A percentile compares a stretch with the other conserved stretches of the same genome.
Evolutionary conservation across 192 early-diverging fungal genomes (phyloP).

Genomic region (Backusella parvicylindrica): DNA sequence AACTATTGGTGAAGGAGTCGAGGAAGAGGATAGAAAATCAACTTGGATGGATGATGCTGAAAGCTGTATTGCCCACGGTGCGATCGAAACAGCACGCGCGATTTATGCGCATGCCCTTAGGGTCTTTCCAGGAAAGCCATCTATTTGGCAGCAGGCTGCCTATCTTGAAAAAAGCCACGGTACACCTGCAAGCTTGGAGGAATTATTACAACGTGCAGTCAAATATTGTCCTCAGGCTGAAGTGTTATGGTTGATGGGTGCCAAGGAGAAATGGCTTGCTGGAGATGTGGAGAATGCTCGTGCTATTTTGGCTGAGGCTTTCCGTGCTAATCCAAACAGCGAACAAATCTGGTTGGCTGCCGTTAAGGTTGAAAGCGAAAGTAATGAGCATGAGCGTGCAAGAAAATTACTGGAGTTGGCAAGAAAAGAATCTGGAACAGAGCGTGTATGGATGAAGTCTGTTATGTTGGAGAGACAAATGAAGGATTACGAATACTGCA

Average conservation of each 20-base stretch:
- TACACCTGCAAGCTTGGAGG: constrained; percentile 66
- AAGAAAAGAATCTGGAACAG: constrained; percentile 68
- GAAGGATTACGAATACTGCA: constrained; percentile 58
- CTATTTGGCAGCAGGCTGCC: constrained; percentile 85
- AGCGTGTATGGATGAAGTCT: constrained; percentile 95
- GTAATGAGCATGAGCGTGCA: constrained; percentile 72
- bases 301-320: constrained; percentile 79
- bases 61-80: constrained; percentile 52
- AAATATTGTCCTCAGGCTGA: constrained; percentile 88
- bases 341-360: constrained; percentile 96
- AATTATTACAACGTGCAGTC: constrained; percentile 81
- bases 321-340: constrained; percentile 85
- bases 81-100: constrained; percentile 78
- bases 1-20: constrained; percentile 75
- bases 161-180: constrained; percentile 86
- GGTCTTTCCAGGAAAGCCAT: constrained; percentile 70
- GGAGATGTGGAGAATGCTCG: constrained; percentile 83
- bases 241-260: constrained; percentile 94
- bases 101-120: constrained; percentile 82
- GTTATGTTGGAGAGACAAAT: constrained; percentile 82
- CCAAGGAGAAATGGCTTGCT: constrained; percentile 90
- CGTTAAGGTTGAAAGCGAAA: constrained; percentile 94
- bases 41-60: constrained; percentile 94
- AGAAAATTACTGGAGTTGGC: constrained; percentile 73
- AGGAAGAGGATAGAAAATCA: constrained; percentile 70